Base-by-base conservation (phyloP, 805 yeast genomes). In the Cephaloascus fragrans region DNA sequence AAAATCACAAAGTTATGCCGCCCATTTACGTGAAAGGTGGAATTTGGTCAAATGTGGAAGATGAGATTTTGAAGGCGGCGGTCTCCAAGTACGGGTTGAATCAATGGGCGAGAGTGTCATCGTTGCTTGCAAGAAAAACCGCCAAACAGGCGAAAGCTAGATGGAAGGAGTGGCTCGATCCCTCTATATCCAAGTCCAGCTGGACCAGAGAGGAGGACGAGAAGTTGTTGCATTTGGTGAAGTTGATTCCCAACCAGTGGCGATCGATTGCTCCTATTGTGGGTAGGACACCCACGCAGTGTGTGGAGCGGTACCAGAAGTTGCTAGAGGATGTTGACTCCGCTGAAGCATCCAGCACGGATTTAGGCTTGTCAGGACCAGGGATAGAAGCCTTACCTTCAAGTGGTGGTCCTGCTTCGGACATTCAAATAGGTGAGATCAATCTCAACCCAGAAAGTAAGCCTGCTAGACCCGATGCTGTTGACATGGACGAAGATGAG, bases 31-130 rank as follows among this genome's bases (percentile, higher is more conserved):
- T 84, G 36, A 84, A 81, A 53, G 96, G 95, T 20, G 96, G 95
- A 35, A 80, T 75, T 3, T 89, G 97, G 97, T 79, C 95, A 4
- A 81, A 85, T 51, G 73, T 74, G 3, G 83, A 73, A 46, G 98
- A 93, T 57, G 90, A 87, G 57, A 82, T 93, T 34, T 64, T 90
- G 34, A 80, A 81, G 46, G 95, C 96, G 0, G 96, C 96, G 1
- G 84, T 93, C 2, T 74, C 93, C 32, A 93, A 90, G 53, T 90
- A 90, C 57, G 98, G 98, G 0, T 65, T 88, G 16, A 88, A 85
- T 48, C 96, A 93, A 51, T 90, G 98, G 98, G 73, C 93, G 12
- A 73, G 96, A 37, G 90, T 90, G 3, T 83, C 96, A 1, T 87
- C 97, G 1, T 67, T 90, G 35, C 62, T 90, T 28, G 80, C 86